Evolutionary conservation across 2,329 filamentous ascomycete genomes (phyloP).

Genomic region (Nemania sp.): DNA sequence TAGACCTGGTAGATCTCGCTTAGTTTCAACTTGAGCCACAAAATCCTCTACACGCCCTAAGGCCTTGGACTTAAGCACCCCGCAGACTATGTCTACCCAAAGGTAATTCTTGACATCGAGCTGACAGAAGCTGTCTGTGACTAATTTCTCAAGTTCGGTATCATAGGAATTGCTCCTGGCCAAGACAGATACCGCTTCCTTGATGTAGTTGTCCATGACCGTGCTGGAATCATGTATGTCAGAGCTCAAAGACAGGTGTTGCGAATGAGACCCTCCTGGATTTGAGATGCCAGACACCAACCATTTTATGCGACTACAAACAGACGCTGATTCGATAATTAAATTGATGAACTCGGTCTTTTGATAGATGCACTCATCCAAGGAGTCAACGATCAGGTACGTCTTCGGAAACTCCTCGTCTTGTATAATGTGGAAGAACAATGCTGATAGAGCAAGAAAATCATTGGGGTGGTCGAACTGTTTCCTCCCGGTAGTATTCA

Average conservation of each 20-base stretch:
- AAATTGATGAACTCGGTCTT: neutral
- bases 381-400: conserved; percentile 4
- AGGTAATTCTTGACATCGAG: neutral
- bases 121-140: conserved; percentile 1
- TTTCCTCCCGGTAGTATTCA: neutral
- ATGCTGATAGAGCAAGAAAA: neutral
- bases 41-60: neutral
- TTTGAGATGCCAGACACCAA: neutral
- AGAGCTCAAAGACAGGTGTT: neutral
- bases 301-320: neutral
- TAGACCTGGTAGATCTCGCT: neutral
- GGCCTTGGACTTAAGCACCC: neutral
- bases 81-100: conserved; percentile 1
- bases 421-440: neutral
- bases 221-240: neutral
- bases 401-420: neutral
- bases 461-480: neutral
- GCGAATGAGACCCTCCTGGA: neutral
- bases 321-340: neutral
- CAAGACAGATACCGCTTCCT: neutral
- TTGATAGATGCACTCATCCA: neutral
- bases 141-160: neutral
- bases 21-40: neutral
- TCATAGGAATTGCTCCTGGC: neutral
- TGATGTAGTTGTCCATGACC: neutral